Percentiles rank a stretch among this genome's conserved stretches.
Conservation (phyloP, 306 rosid species). For the Quercus gilva region DNA sequence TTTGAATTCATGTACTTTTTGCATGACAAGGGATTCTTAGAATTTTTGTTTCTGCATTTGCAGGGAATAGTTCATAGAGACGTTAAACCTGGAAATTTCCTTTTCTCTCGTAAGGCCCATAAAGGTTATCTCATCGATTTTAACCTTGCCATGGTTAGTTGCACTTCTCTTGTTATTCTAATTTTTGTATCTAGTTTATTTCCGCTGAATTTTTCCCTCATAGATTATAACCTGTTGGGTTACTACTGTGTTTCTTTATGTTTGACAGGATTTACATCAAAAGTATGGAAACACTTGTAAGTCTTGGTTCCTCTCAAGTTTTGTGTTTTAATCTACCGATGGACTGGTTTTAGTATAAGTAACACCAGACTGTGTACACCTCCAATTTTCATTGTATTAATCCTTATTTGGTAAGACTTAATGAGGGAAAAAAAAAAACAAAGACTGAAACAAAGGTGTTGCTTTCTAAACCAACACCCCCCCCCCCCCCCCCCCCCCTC, state of each 20-base stretch:
- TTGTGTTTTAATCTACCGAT: not conserved
- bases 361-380: not conserved
- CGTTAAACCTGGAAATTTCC: conserved; percentile 94
- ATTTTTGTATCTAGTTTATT: not conserved
- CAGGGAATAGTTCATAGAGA: conserved; percentile 87
- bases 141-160: conserved; percentile 80
- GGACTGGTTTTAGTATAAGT: not conserved
- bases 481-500: not conserved
- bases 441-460: not conserved
- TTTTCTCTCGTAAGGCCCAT: conserved; percentile 64
- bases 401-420: not conserved
- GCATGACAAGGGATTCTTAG: conserved; percentile 2
- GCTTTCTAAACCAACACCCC: not conserved
- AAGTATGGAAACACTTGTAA: conserved; percentile 28
- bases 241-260: conserved; percentile 16
- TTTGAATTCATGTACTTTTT: not conserved
- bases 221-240: not conserved
- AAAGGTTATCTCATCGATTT: conserved; percentile 90
- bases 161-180: conserved; percentile 10
- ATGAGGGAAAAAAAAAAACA: not conserved
- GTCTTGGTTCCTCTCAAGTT: conserved; percentile 7
- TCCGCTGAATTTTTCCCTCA: not conserved
- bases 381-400: not conserved
- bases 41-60: conserved; percentile 18
- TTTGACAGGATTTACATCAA: conserved; percentile 50